phyloP scores from a whole-genome alignment of 2,329 filamentous ascomycete genomes.

The Trichoderma pleuroti region DNA sequence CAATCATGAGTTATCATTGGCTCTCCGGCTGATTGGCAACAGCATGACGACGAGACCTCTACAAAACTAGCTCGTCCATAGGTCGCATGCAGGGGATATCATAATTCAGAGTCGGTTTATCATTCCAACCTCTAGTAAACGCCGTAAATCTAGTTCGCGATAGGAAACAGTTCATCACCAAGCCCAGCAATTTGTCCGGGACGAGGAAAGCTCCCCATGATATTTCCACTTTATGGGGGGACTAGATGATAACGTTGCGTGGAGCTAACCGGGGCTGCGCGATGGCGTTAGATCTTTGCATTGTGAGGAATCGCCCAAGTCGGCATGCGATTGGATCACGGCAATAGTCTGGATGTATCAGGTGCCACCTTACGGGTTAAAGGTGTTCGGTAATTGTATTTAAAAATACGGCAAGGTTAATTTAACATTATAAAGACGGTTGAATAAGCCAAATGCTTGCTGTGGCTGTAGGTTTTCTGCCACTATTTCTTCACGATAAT shows the following conservation, averaged over 20 bases:
- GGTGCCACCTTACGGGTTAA: neutral
- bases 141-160: neutral
- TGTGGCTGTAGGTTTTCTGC: neutral
- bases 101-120: neutral
- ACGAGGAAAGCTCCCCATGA: neutral
- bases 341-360: neutral
- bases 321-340: conserved; percentile 1
- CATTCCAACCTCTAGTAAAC: neutral
- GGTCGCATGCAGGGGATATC: neutral
- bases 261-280: neutral
- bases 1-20: neutral
- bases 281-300: conserved; percentile 18
- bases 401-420: neutral
- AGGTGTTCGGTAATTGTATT: neutral
- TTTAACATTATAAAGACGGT: conserved; percentile 1
- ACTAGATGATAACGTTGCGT: neutral
- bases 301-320: conserved; percentile 10
- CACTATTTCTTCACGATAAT: neutral
- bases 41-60: neutral
- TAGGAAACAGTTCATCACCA: neutral
- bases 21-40: neutral
- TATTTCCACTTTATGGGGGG: neutral
- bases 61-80: neutral
- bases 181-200: neutral
- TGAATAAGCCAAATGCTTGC: neutral